Conservation (phyloP, 352 stramenopile genomes). For the Thraustochytrium striatum region DNA sequence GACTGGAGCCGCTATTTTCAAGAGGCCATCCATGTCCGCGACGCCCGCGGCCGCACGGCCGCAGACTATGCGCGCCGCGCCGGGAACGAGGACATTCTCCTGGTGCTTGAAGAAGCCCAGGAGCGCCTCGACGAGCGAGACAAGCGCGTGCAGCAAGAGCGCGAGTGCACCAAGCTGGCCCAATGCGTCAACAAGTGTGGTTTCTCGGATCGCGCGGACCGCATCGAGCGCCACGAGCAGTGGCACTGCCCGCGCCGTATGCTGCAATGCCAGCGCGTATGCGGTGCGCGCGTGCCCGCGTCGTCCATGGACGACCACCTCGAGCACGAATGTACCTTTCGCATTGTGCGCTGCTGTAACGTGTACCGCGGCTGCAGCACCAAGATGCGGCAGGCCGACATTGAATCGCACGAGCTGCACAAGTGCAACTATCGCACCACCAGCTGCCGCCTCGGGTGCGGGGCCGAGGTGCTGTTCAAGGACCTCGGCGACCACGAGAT, state of each 20-base stretch:
- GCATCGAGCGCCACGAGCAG: conserved; percentile 51
- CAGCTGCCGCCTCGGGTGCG: conserved; percentile 47
- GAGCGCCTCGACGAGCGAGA: conserved; percentile 45
- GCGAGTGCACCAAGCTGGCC: not conserved
- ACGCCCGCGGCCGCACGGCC: conserved; percentile 35
- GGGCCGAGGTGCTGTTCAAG: conserved; percentile 23
- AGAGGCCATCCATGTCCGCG: conserved; percentile 20
- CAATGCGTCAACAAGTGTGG: conserved; percentile 44
- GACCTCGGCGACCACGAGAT: conserved; percentile 49
- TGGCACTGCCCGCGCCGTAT: conserved; percentile 47
- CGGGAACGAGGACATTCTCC: conserved; percentile 28
- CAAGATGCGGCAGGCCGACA: conserved; percentile 42
- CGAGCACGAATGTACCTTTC: conserved; percentile 28
- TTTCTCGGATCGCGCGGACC: conserved; percentile 46
- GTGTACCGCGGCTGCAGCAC: conserved; percentile 46
- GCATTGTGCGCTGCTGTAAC: conserved; percentile 49
- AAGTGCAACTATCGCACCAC: conserved; percentile 49
- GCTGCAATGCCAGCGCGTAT: conserved; percentile 48
- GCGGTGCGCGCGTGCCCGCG: conserved; percentile 45
- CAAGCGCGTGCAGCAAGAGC: conserved; percentile 13
- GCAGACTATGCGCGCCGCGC: conserved; percentile 26
- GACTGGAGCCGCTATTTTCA: conserved; percentile 49
- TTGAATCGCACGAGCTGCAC: conserved; percentile 44
- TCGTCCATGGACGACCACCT: conserved; percentile 45
- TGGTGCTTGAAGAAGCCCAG: conserved; percentile 35